Base-by-base conservation (phyloP, 805 yeast species). In the Wickerhamomyces tratensis region DNA sequence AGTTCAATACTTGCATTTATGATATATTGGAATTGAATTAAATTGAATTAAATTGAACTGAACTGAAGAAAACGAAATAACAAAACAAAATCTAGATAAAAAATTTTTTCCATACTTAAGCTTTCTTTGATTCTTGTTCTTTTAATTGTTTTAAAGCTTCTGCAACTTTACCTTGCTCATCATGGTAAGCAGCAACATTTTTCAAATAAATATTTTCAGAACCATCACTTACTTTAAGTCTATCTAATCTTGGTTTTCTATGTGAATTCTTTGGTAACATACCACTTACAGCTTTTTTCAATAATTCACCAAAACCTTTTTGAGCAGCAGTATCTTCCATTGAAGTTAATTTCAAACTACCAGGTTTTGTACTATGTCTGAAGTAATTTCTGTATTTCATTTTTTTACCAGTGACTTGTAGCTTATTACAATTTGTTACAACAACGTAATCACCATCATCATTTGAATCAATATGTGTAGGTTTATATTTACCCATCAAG, bases 381-480 rank as follows among this genome's bases (percentile, higher is more conserved):
- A 95, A 82, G 67, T 93, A 93, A 9, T 79, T 71, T 62, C 86
- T 89, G 43, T 88, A 80, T 43, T 77, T 65, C 55, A 89, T 61
- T 61, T 93, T 91, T 46, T 79, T 82, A 48, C 98, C 98, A 0
- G 96, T 80, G n/a, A 83, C 71, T 51, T 79, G 80, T 54, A 93
- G 62, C 49, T 78, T 77, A 45, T 86, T 74, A 57, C 96, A 88
- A 67, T 93, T 94, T 12, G 97, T 85, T 2, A 91, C 96, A 11
- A 93, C 98, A 11, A 93, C 97, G 57, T 89, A 93, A 63, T 93
- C 99, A 12, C 99, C 99, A 49, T 81, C 78, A 65, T 93, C 99
- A 59, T 83, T 57, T 8, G 82, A 73, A 29, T 76, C 77, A 54
- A 88, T 86, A 50, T 66, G 82, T 0, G 87, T 75, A 5, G 99